Evolutionary conservation across 108 stramenopile species (phyloP).

Genomic region (Discostella stelligeroides): DNA sequence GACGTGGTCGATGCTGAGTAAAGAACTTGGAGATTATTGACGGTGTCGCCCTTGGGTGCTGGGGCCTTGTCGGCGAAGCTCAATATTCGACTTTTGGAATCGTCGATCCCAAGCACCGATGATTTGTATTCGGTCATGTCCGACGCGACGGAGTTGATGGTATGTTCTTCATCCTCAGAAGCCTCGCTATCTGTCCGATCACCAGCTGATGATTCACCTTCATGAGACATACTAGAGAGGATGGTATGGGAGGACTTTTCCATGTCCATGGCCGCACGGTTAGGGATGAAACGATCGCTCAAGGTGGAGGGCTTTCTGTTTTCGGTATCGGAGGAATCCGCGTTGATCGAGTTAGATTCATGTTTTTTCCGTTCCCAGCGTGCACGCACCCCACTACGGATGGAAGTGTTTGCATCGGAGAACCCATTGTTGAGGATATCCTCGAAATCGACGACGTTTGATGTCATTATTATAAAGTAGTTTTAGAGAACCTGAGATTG

Average conservation of each 20-base stretch:
- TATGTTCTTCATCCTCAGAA: constrained; percentile 73
- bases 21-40: constrained; percentile 93
- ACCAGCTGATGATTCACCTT: constrained; percentile 46
- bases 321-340: constrained; percentile 27
- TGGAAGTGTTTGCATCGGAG: constrained; percentile 81
- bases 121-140: constrained; percentile 58
- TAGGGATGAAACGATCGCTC: constrained; percentile 88
- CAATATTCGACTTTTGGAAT: constrained; percentile 79
- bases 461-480: constrained; percentile 61
- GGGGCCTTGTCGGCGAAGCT: constrained; percentile 97
- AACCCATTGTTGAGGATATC: constrained; percentile 83
- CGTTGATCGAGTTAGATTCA: constrained; percentile 13
- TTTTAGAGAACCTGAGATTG: too few species aligned
- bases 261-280: constrained; percentile 77
- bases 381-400: constrained; percentile 70
- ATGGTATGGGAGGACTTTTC: constrained; percentile 74
- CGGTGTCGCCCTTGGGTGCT: constrained; percentile 93
- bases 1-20: constrained; percentile 87
- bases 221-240: constrained; percentile 33
- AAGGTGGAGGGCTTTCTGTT: constrained; percentile 33
- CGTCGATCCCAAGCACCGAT: constrained; percentile 72
- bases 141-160: constrained; percentile 52
- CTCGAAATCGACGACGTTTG: constrained; percentile 84
- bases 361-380: constrained; percentile 87
- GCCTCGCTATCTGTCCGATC: constrained; percentile 76